Evolutionary conservation across 2,329 filamentous ascomycete genomes (phyloP).

Genomic region (Botrytis aclada): DNA sequence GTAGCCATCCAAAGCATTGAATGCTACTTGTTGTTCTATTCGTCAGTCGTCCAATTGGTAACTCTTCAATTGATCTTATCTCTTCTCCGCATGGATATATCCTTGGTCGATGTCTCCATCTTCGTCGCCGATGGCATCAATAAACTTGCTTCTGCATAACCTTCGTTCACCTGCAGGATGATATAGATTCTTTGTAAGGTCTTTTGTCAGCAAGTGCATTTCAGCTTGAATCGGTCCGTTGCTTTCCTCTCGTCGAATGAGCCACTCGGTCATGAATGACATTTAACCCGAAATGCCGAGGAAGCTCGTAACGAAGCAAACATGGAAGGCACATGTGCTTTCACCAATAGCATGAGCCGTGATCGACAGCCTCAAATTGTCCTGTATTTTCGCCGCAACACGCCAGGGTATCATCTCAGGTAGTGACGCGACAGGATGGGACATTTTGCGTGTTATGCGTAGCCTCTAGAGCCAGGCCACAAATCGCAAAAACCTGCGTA

Average conservation of each 20-base stretch:
- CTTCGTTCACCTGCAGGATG: not conserved
- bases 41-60: not conserved
- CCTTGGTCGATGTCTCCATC: not conserved
- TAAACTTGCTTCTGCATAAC: not conserved
- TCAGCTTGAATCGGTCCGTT: not conserved
- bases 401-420: not conserved
- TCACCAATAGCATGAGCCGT: not conserved
- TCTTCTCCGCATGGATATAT: not conserved
- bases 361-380: no score
- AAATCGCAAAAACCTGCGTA: not conserved
- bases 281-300: not conserved
- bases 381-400: not conserved
- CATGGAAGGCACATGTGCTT: not conserved
- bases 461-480: not conserved
- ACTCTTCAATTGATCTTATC: not conserved
- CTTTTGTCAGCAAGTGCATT: conserved; percentile 6
- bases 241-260: not conserved
- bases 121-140: not conserved
- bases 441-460: not conserved
- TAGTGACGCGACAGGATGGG: not conserved
- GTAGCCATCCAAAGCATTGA: not conserved
- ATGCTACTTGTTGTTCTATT: not conserved
- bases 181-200: not conserved
- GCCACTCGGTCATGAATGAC: not conserved
- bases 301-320: not conserved